These are phyloP conservation scores for Wickerhamomyces silvicola DNA, from an alignment of 805 yeast species.

Conservation along the genomic window DNA sequence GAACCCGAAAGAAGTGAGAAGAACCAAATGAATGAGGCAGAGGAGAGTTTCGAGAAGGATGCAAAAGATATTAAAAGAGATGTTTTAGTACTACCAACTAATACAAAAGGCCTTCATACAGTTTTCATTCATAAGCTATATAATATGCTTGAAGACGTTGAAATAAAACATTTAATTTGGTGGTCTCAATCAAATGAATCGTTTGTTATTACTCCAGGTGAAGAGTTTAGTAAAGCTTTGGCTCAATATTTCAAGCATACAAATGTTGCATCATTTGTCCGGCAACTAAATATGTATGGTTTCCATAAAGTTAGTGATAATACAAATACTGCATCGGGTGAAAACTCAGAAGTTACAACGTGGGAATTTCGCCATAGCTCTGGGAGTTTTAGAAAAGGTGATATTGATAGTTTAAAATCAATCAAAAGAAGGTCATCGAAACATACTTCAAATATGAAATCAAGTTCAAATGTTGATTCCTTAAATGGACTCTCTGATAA, in stretches of 20 bases:
- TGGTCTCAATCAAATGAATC: slow-evolving; percentile 72
- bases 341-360: slow-evolving; percentile 17
- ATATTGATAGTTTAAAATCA: slow-evolving; percentile 59
- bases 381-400: slow-evolving; percentile 75
- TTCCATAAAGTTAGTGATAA: slow-evolving; percentile 56
- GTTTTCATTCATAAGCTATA: slow-evolving; percentile 86
- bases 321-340: slow-evolving; percentile 3
- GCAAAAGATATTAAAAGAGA: slow-evolving; percentile 10
- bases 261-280: slow-evolving; percentile 70
- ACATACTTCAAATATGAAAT: slow-evolving; percentile 18
- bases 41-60: neutral
- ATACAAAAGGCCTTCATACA: slow-evolving; percentile 31
- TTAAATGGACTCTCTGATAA: slow-evolving; percentile 11
- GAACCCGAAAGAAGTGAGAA: neutral
- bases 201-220: slow-evolving; percentile 78
- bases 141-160: slow-evolving; percentile 79
- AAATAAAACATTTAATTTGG: slow-evolving; percentile 71
- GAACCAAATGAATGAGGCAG: neutral
- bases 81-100: slow-evolving; percentile 11
- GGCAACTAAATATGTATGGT: slow-evolving; percentile 79
- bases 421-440: slow-evolving; percentile 73
- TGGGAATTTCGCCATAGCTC: slow-evolving; percentile 93
- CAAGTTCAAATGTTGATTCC: slow-evolving; percentile 11
- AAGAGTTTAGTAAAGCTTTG: slow-evolving; percentile 72
- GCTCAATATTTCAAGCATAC: slow-evolving; percentile 72